A percentile compares a stretch with the other conserved stretches of the same genome.
phyloP scores from a whole-genome alignment of 1,139 yeast species.

The Yamadazyma sp. region DNA sequence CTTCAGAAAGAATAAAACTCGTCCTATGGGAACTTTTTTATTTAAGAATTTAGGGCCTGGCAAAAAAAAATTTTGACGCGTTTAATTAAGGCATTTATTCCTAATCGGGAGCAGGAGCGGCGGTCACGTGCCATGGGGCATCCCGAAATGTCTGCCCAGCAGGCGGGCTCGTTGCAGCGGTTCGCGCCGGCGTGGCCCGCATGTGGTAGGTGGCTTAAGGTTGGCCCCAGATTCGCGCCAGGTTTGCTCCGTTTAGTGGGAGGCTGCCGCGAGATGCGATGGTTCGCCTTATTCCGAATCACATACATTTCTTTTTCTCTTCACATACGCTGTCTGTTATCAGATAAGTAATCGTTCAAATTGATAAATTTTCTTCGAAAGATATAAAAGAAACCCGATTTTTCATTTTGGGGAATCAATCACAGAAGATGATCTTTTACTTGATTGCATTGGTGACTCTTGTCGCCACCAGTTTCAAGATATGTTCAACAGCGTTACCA shows the following conservation, averaged over 20 bases:
- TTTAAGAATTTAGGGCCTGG: background rate
- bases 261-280: background rate
- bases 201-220: too few species aligned
- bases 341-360: too few species aligned
- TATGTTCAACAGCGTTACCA: slow-evolving; percentile 28
- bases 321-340: background rate
- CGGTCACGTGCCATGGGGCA: background rate
- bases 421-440: slow-evolving; percentile 1
- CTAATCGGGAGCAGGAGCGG: slow-evolving; percentile 2
- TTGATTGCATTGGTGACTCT: slow-evolving; percentile 7
- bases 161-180: too few species aligned
- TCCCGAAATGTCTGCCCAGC: too few species aligned
- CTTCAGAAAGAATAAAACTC: slow-evolving; percentile 2
- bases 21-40: slow-evolving; percentile 1
- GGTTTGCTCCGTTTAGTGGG: too few species aligned
- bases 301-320: background rate
- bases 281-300: slow-evolving; percentile 1
- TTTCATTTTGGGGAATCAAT: too few species aligned
- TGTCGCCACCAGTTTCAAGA: slow-evolving; percentile 11
- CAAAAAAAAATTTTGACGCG: slow-evolving; percentile 11
- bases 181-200: too few species aligned
- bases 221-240: too few species aligned
- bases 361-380: too few species aligned
- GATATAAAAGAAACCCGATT: background rate
- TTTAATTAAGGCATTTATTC: slow-evolving; percentile 9